Evolutionary conservation across 352 stramenopile species (phyloP), one percentile per base, ranked within the genome.

Genomic region (Globisporangium apiculatum): DNA sequence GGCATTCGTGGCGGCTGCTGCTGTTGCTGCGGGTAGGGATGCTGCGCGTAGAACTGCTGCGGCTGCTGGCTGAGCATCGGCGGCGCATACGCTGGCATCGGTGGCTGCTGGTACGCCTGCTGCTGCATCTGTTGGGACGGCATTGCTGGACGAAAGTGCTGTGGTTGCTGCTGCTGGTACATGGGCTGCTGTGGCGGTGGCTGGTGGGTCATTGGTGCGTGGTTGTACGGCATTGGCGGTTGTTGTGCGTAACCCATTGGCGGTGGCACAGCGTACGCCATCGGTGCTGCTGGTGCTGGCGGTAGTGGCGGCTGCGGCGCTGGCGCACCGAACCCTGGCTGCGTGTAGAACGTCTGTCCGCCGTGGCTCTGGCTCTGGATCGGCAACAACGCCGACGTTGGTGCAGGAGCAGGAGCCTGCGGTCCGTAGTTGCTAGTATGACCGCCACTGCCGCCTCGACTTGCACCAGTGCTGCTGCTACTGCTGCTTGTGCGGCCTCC

Each of bases 311-410:
- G 53, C 10, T 52, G 45, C 57, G 45, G 52, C 50, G 10, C 61
- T 42, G 64, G 58, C 55, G 18, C 62, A 43, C 40, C 63, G 3
- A 55, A 65, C 15, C 62, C 62, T n/a, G 74, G 71, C 36, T 81
- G 72, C 45, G 74, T 84, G 57, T 82, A 84, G 36, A 79, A 75
- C 24, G 74, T 84, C 40, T 71, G 60, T 4, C 74, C 74, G 15
- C 74, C 74, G 54, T 69, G 64, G 15, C 64, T 70, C 48, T 81
- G 69, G 12, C 61, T 79, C 53, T 83, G 74, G 53, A 77, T 64
- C 14, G 40, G 40, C 40, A 14, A 12, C 40, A 12, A 43, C 40
- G 7, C 7, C 40, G 11, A 8, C 7, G 7, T 2, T 14, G 7
- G 7, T 14, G 40, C 40, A 12, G 40, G 7, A 12, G 7, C 1